Base-by-base conservation (phyloP, 352 stramenopile genomes). In the Phytopythium cucurbitacearum region DNA sequence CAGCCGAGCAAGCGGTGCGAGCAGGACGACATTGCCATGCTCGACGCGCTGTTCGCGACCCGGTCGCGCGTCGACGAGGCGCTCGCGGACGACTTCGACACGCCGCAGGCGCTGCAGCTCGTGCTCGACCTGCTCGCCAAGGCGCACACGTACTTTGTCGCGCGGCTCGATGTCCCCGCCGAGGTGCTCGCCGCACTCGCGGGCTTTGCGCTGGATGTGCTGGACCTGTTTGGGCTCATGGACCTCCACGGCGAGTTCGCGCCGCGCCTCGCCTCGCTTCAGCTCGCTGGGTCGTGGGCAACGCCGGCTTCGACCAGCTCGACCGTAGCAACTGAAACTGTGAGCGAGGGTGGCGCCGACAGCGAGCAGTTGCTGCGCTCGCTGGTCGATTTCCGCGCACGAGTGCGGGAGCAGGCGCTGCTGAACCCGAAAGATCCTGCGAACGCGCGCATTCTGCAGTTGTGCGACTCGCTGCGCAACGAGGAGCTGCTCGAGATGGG, bases 21-120 rank as follows among this genome's bases (percentile, higher is more conserved):
- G 9, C 41, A 59, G 9, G 37, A 53, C 46, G 87, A 97, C 51
- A 51, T 87, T 39, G 42, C 69, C 7, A 35, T 97, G 54, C 54
- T 94, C 7, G 45, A 59, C 2, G 55, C 59, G 40, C 60, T 97
- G 6, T 80, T 77, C 15, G 52, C 62, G 7, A 73, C 78, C 9
- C 79, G 82, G 57, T 55, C 63, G 6, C 58, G 71, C 6, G 78
- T 96, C 6, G 69, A 84, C 35, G 67, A 55, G 5, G 85, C 76
- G 16, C 60, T 98, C 28, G 55, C 71, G 10, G 72, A 97, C 51
- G 91, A 98, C 64, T 88, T 98, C 48, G 86, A 98, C 56, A 97
- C 87, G 1, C 87, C 91, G 3, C 51, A 47, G 3, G 92, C 81
- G 4, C 60, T 98, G 3, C 51, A 60, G 5, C 59, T 80, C 9